Base-by-base conservation (phyloP, 2,329 filamentous ascomycete species). In the Colletotrichum salicis region DNA sequence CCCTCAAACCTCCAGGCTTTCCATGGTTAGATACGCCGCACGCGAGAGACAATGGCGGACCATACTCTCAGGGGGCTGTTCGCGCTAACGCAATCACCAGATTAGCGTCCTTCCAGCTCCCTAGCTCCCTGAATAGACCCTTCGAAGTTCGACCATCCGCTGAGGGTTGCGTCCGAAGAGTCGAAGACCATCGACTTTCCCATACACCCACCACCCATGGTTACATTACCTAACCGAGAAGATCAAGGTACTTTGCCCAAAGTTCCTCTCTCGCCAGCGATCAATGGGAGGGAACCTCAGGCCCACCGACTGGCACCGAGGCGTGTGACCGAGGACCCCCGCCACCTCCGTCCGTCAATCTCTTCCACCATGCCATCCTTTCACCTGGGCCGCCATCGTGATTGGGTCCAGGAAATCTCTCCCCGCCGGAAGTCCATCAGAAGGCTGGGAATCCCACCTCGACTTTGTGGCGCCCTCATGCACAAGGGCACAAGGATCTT, bases 61-160 rank as follows among this genome's bases (percentile, higher is more conserved):
- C 12, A 52, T 51, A n/a, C 24, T 35, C 41, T 62, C 68, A 22
- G 41, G 54, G 41, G 64, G 64, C 41, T 45, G 69, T 71, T 71
- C 58, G 45, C 69, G 69, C 69, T 69, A 71, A 58, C 64, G 65
- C 45, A 54, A 8, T 58, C 41, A 35, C 64, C 45, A 31, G 22
- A 35, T 31, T 62, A 61, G 68, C 57, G 68, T 22, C 54, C 48
- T 12, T 54, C 45, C 27, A 35, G n/a, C 54, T 19, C 22, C 35
- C 45, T 35, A 51, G 64, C 54, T 62, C 52, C 52, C 69, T 70
- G 57, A 33, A 37, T 45, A 56, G 29, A 13, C n/a, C 37, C 67
- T 33, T 27, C 31, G 27, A 29, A 29, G 27, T 29, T 29, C 27
- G 19, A 48, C 51, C 48, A 5, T 35, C 48, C 41, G 41, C 19